Base-by-base conservation (phyloP, 768 basidiomycete species). In the Paxillus ammoniavirescens region DNA sequence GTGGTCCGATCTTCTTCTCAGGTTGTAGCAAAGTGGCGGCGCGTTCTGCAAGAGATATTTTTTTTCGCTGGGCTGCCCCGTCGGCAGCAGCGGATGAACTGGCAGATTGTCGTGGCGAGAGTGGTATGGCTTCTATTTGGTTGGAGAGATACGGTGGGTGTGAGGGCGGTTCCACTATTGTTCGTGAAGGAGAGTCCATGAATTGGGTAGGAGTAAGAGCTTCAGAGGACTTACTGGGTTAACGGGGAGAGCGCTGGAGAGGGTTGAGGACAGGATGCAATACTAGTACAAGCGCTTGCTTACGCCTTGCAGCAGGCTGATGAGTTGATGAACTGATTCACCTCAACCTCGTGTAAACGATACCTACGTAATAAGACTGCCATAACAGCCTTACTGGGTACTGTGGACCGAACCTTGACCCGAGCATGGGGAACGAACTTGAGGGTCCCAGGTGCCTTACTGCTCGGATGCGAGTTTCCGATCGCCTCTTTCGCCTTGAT, bases 401-500 rank as follows among this genome's bases (percentile, higher is more conserved):
- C n/a, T n/a, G n/a, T n/a, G n/a, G n/a, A n/a, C n/a, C n/a, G n/a
- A n/a, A n/a, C n/a, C n/a, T n/a, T n/a, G n/a, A n/a, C n/a, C n/a
- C n/a, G n/a, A n/a, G n/a, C n/a, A n/a, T n/a, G n/a, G n/a, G n/a
- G n/a, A n/a, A n/a, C n/a, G n/a, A n/a, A n/a, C n/a, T n/a, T n/a
- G n/a, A n/a, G n/a, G n/a, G n/a, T n/a, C n/a, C n/a, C n/a, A n/a
- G n/a, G n/a, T n/a, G n/a, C n/a, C n/a, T n/a, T n/a, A n/a, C n/a
- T n/a, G n/a, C n/a, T n/a, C n/a, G n/a, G n/a, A n/a, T n/a, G n/a
- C n/a, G n/a, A n/a, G n/a, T n/a, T 21, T 21, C 91, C 89, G 41
- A 77, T 79, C 40, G 70, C 73, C 49, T 82, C 86, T 48, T 81
- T 70, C 57, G 74, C 73, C 73, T 94, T 98, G 75, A 98, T 97